phyloP scores from a whole-genome alignment of 2,329 filamentous ascomycete genomes.

The Colletotrichum theobromicola region DNA sequence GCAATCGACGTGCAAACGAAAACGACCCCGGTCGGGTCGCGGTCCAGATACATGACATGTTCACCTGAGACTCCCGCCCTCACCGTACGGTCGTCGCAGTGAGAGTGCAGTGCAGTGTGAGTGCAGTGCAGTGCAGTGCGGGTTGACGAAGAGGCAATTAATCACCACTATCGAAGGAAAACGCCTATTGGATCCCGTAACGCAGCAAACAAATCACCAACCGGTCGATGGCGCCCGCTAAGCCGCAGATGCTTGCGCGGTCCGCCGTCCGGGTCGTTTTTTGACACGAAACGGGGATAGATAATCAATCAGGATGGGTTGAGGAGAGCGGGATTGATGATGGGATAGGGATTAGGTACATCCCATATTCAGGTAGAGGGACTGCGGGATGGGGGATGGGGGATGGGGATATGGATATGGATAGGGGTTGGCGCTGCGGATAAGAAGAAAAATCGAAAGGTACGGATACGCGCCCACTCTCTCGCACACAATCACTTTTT shows the following conservation, averaged over 20 bases:
- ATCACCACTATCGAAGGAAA: neutral
- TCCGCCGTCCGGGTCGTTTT: neutral
- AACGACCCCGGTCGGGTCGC: neutral
- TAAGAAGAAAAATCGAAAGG: neutral
- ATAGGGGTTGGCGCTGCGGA: neutral
- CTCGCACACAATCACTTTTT: neutral
- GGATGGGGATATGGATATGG: neutral
- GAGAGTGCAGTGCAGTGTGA: no score
- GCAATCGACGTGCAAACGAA: neutral
- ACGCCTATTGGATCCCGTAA: neutral
- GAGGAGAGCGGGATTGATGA: neutral
- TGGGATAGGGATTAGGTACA: neutral
- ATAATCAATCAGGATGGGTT: neutral
- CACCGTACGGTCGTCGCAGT: neutral
- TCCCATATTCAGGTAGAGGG: no score
- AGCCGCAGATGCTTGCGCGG: slow-evolving; percentile 5
- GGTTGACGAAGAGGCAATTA: neutral
- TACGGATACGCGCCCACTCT: neutral
- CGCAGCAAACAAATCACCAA: neutral
- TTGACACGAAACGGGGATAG: neutral
- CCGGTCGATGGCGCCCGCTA: neutral
- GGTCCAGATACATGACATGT: neutral
- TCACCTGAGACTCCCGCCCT: slow-evolving; percentile 4
- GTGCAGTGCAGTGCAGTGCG: no score
- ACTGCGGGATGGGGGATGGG: no score